Evolutionary conservation across 345 rosid genomes (phyloP).

Genomic region (Rhodamnia rubescens): DNA sequence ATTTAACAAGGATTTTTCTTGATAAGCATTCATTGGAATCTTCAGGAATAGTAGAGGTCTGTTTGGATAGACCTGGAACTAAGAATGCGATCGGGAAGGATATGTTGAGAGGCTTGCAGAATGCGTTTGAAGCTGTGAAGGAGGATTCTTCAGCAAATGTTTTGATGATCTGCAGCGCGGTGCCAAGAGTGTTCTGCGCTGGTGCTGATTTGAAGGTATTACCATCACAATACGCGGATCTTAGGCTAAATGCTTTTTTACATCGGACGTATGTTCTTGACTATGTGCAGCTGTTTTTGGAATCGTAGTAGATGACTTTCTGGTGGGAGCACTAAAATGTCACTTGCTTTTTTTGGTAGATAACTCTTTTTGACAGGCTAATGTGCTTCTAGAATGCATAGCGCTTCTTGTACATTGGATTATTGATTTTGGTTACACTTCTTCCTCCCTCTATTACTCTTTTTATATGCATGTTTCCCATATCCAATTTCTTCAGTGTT

Average conservation of each 20-base stretch:
- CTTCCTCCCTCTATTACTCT: background rate
- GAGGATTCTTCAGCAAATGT: conserved; percentile 54
- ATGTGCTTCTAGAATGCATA: background rate
- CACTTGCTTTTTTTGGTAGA: background rate
- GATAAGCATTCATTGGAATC: background rate
- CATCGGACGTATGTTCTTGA: background rate
- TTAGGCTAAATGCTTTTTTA: background rate
- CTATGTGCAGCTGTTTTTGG: background rate
- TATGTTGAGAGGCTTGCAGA: conserved; percentile 55
- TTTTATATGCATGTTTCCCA: background rate
- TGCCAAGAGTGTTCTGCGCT: conserved; percentile 78
- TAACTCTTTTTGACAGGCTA: background rate
- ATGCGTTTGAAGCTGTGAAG: conserved; percentile 40
- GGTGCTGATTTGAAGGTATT: conserved; percentile 93
- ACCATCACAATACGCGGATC: background rate
- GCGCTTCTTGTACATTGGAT: background rate
- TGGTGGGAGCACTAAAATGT: background rate
- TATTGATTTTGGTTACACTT: background rate
- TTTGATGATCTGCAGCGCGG: conserved; percentile 58
- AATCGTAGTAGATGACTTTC: background rate
- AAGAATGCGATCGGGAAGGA: conserved; percentile 77
- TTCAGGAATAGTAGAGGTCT: conserved; percentile 76
- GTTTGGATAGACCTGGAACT: conserved; percentile 50
- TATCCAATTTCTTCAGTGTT: background rate
- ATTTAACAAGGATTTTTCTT: background rate